A percentile compares a stretch with the other conserved stretches of the same genome.
These are phyloP conservation scores for Tirmania nivea DNA, from an alignment of 495 filamentous ascomycete species.

Conservation along the genomic window DNA sequence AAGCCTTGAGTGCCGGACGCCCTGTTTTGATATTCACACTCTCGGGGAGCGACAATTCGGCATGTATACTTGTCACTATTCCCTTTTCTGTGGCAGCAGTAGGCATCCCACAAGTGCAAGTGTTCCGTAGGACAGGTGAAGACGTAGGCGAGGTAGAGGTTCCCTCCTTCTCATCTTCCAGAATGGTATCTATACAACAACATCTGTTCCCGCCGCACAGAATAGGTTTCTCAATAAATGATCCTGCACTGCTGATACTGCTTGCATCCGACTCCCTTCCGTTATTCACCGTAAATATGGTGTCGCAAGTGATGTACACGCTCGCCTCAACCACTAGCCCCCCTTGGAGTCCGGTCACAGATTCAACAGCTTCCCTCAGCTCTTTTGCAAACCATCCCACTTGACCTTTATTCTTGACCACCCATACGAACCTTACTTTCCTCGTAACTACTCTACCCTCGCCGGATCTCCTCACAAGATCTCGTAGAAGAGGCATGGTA, in stretches of 20 bases:
- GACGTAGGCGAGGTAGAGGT: constrained; percentile 16
- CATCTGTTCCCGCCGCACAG: constrained; percentile 24
- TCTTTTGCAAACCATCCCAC: constrained; percentile 45
- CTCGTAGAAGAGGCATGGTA: constrained; percentile 34
- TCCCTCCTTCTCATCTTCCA: constrained; percentile 26
- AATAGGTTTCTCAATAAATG: constrained; percentile 1
- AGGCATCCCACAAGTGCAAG: background rate
- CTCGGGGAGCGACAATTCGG: background rate
- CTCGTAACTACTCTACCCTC: constrained; percentile 32
- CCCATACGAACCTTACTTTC: constrained; percentile 47
- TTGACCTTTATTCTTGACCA: constrained; percentile 46
- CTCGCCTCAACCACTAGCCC: constrained; percentile 30
- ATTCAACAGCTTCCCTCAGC: constrained; percentile 22
- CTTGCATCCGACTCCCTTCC: background rate
- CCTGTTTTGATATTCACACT: constrained; percentile 15
- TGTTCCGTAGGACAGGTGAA: background rate
- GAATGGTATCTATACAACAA: constrained; percentile 31
- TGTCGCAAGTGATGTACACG: constrained; percentile 41
- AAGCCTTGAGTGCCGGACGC: constrained; percentile 20
- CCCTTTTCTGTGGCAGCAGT: background rate
- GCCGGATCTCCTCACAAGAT: constrained; percentile 21
- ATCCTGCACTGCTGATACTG: constrained; percentile 4
- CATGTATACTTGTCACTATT: background rate
- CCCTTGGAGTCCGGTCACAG: background rate
- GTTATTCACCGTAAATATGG: constrained; percentile 14